Conservation (phyloP, 257 asterid genomes). For the Fraxinus americana region DNA sequence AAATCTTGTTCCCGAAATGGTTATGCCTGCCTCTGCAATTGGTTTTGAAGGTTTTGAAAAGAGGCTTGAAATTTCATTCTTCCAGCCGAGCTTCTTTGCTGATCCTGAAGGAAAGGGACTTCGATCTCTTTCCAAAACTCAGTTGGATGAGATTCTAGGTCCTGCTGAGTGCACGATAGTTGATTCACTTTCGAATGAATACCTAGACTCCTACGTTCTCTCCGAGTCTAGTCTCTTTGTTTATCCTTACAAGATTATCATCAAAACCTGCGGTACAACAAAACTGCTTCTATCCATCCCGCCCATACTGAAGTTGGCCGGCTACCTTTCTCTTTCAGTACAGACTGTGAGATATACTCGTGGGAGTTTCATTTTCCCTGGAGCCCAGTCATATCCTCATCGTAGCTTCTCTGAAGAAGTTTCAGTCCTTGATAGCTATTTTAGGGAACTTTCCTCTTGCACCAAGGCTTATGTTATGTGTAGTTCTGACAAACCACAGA, state of each 20-base stretch:
- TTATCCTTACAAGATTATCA: slow-evolving; percentile 40
- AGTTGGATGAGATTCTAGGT: slow-evolving; percentile 41
- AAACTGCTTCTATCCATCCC: slow-evolving; percentile 43
- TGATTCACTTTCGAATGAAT: slow-evolving; percentile 36
- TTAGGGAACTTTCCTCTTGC: slow-evolving; percentile 32
- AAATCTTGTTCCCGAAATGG: slow-evolving; percentile 27
- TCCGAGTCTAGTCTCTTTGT: slow-evolving; percentile 46
- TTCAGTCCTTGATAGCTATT: slow-evolving; percentile 32
- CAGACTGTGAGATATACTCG: slow-evolving; percentile 40
- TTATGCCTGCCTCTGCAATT: slow-evolving; percentile 36
- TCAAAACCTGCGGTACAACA: slow-evolving; percentile 47
- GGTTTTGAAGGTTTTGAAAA: slow-evolving; percentile 49
- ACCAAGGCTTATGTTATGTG: slow-evolving; percentile 38
- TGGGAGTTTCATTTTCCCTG: slow-evolving; percentile 47
- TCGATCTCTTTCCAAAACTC: slow-evolving; percentile 30
- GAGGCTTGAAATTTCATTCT: slow-evolving; percentile 44
- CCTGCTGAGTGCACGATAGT: slow-evolving; percentile 47
- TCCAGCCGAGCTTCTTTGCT: slow-evolving; percentile 35
- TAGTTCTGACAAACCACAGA: slow-evolving; percentile 10
- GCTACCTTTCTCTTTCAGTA: slow-evolving; percentile 29
- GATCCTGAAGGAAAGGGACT: slow-evolving; percentile 46
- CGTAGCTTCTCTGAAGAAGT: slow-evolving; percentile 42
- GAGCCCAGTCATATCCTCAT: slow-evolving; percentile 41
- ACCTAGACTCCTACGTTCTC: slow-evolving; percentile 38
- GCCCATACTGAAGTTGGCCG: slow-evolving; percentile 36